These are phyloP conservation scores for Macrocystidia cucumis DNA, from an alignment of 1,284 basidiomycete species.

Conservation along the genomic window DNA sequence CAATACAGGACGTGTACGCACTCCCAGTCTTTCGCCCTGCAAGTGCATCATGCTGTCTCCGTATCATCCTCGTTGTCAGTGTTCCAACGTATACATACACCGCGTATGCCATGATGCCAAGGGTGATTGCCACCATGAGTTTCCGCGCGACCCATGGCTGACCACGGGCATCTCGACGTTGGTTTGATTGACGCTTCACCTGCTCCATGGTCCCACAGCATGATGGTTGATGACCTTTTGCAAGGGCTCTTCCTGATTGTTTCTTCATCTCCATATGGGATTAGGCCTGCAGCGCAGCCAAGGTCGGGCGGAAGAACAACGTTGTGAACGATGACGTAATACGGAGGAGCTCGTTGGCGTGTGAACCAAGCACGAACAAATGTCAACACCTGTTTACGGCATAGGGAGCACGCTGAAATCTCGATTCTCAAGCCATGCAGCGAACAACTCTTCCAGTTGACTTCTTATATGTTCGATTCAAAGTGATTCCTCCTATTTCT, in stretches of 20 bases:
- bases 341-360: no score
- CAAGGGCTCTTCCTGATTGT: no score
- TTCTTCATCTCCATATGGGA: no score
- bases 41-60: slow-evolving; percentile 25
- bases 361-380: no score
- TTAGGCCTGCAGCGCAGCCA: no score
- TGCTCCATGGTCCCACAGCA: slow-evolving; percentile 38
- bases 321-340: no score
- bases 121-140: slow-evolving; percentile 42
- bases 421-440: slow-evolving; percentile 8
- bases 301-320: no score
- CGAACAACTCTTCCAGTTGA: slow-evolving; percentile 11
- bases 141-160: slow-evolving; percentile 62
- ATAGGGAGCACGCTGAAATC: no score
- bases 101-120: slow-evolving; percentile 49
- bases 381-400: no score
- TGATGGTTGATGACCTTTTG: slow-evolving; percentile 8
- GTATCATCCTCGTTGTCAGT: slow-evolving; percentile 59
- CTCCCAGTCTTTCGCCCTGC: slow-evolving; percentile 45
- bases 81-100: slow-evolving; percentile 68
- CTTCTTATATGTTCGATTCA: slow-evolving; percentile 23
- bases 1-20: slow-evolving; percentile 28
- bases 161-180: slow-evolving; percentile 33
- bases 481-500: slow-evolving; percentile 15
- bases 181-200: slow-evolving; percentile 25